These are phyloP conservation scores for Epipyxis sp. DNA, from an alignment of 108 stramenopile genomes.

Conservation along the genomic window DNA sequence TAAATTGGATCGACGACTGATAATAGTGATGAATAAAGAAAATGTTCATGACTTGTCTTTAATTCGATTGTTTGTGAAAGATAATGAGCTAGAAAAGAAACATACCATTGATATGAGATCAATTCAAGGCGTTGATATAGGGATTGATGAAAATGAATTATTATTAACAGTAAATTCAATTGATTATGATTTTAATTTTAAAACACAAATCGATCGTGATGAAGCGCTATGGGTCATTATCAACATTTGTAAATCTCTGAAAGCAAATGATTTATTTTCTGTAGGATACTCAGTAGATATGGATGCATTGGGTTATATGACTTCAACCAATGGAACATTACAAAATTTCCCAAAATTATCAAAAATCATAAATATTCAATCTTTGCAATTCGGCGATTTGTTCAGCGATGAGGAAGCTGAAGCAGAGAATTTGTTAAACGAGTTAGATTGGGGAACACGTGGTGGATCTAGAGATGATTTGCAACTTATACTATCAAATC, in stretches of 20 bases:
- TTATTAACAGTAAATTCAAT: background rate
- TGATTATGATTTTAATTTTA: background rate
- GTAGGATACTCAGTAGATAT: slow-evolving; percentile 2
- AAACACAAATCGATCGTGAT: background rate
- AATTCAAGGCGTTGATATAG: background rate
- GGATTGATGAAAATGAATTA: background rate
- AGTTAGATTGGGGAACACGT: slow-evolving; percentile 7
- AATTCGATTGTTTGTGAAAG: background rate
- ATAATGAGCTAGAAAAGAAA: background rate
- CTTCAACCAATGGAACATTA: background rate
- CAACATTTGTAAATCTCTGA: background rate
- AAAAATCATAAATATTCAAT: background rate
- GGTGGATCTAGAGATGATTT: background rate
- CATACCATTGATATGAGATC: background rate
- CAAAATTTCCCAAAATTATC: background rate
- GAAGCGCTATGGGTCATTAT: background rate
- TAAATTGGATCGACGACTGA: too few species aligned
- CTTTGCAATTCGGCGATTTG: background rate
- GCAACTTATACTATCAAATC: background rate
- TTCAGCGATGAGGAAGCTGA: slow-evolving; percentile 20
- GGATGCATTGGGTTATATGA: background rate
- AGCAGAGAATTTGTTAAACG: slow-evolving; percentile 24
- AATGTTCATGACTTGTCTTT: too few species aligned
- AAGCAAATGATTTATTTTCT: background rate
- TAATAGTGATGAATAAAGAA: too few species aligned